Conservation (phyloP, 352 stramenopile genomes). For the Hyaloperonospora arabidopsidis region DNA sequence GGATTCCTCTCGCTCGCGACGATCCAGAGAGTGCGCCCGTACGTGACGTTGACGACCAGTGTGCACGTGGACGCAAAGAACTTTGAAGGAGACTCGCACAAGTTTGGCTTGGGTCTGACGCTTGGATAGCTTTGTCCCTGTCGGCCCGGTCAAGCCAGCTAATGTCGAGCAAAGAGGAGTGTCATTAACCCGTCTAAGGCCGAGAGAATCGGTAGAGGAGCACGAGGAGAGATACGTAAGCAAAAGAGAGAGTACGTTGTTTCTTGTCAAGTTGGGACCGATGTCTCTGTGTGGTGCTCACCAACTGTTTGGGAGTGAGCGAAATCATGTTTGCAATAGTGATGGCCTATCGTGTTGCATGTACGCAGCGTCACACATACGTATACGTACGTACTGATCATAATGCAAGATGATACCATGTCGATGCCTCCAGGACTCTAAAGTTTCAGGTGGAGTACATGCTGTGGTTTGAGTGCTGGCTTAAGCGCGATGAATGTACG, state of each 20-base stretch:
- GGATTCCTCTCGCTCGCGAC: slow-evolving; percentile 66
- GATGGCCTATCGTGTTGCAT: not conserved
- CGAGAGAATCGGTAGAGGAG: slow-evolving; percentile 15
- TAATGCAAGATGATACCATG: too few relatives aligned
- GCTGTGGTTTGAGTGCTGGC: too few relatives aligned
- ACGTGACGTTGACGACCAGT: slow-evolving; percentile 64
- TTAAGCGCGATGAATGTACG: too few relatives aligned
- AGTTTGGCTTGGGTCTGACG: slow-evolving; percentile 75
- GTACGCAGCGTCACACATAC: not conserved
- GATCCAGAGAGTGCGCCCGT: slow-evolving; percentile 74
- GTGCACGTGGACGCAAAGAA: slow-evolving; percentile 82
- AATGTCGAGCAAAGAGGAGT: slow-evolving; percentile 14
- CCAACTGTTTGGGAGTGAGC: not conserved
- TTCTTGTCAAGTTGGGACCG: slow-evolving; percentile 28
- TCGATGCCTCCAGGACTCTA: too few relatives aligned
- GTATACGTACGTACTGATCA: not conserved
- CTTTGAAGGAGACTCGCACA: slow-evolving; percentile 79
- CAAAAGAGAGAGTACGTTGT: slow-evolving; percentile 32
- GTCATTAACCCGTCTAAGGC: slow-evolving; percentile 8
- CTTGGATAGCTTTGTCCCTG: slow-evolving; percentile 27
- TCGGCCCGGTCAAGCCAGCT: slow-evolving; percentile 10
- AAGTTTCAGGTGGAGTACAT: too few relatives aligned
- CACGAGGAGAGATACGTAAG: slow-evolving; percentile 27
- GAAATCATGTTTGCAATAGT: not conserved
- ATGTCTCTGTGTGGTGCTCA: not conserved